phyloP scores from a whole-genome alignment of 345 rosid species.

The Arabidopsis arenosa region DNA sequence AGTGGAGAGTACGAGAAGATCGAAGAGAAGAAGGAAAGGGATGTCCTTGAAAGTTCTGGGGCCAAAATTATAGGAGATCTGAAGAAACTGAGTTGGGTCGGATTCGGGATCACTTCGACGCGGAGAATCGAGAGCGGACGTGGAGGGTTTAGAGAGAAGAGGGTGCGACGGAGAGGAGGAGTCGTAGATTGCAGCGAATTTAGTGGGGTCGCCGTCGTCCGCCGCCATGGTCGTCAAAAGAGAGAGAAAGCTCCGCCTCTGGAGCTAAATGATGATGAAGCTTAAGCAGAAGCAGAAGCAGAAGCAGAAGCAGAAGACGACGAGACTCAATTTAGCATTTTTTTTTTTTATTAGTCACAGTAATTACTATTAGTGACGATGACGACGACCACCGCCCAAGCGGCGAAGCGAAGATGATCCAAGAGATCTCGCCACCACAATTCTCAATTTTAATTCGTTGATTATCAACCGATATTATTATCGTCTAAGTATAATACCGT shows the following conservation, averaged over 20 bases:
- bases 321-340: slow-evolving; percentile 12
- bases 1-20: slow-evolving; percentile 63
- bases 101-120: slow-evolving; percentile 47
- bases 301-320: slow-evolving; percentile 24
- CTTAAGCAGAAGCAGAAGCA: slow-evolving; percentile 7
- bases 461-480: background rate
- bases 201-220: slow-evolving; percentile 56
- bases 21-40: slow-evolving; percentile 71
- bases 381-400: slow-evolving; percentile 40
- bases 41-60: slow-evolving; percentile 82
- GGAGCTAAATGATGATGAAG: slow-evolving; percentile 17
- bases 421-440: slow-evolving; percentile 21
- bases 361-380: background rate
- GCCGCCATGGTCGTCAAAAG: slow-evolving; percentile 54
- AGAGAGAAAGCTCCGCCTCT: slow-evolving; percentile 36
- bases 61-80: slow-evolving; percentile 80
- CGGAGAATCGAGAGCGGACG: slow-evolving; percentile 52
- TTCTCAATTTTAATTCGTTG: background rate
- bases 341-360: background rate
- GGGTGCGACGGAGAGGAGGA: slow-evolving; percentile 65
- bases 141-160: slow-evolving; percentile 66
- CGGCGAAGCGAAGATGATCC: slow-evolving; percentile 43
- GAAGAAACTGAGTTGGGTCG: slow-evolving; percentile 81
- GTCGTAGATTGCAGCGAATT: slow-evolving; percentile 50
- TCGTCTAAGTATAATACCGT: background rate